Conservation (phyloP, 106 monocot genomes). For the Dendrobium chrysotoxum region DNA sequence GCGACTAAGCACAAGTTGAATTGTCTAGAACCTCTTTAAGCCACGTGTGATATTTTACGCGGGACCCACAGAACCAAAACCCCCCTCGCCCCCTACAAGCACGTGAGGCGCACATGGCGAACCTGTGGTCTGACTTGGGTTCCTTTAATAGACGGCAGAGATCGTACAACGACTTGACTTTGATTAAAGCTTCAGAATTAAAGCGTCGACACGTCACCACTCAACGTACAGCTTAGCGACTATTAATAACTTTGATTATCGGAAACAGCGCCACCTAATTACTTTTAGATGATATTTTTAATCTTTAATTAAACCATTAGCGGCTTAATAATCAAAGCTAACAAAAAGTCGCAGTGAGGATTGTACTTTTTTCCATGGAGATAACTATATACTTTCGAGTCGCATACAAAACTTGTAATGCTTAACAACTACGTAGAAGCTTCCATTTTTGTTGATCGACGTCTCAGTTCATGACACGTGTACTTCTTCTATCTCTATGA, state of each 20-base stretch:
- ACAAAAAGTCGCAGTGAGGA: too few relatives aligned
- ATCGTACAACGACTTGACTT: background rate
- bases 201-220: too few relatives aligned
- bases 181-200: background rate
- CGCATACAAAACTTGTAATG: background rate
- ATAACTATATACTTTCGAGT: background rate
- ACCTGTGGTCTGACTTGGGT: background rate
- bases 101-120: slow-evolving; percentile 2
- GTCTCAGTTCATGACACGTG: background rate
- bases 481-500: background rate
- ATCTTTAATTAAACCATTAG: too few relatives aligned
- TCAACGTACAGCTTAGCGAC: too few relatives aligned
- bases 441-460: background rate
- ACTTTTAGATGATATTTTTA: too few relatives aligned
- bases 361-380: background rate
- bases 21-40: background rate
- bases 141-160: background rate
- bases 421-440: background rate
- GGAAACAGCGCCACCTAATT: background rate
- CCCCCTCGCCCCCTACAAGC: background rate
- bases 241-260: background rate
- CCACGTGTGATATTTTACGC: background rate
- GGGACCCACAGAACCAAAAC: background rate
- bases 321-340: too few relatives aligned
- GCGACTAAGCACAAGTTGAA: too few relatives aligned